Conservation (phyloP, 352 stramenopile species). For the Pilasporangium apinafurcum region DNA sequence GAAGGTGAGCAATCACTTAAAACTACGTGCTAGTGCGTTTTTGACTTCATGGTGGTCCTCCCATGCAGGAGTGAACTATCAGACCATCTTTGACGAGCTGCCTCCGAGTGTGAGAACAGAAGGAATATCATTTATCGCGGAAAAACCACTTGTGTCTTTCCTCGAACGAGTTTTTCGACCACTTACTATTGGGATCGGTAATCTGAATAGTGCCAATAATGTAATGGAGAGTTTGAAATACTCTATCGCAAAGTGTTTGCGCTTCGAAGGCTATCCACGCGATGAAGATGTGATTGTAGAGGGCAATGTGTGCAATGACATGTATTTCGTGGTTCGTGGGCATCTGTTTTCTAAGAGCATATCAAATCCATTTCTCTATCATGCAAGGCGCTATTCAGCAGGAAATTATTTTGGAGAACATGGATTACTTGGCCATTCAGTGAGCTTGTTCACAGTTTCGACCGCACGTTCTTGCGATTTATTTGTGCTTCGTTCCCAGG, state of each 20-base stretch:
- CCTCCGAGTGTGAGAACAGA: conserved; percentile 43
- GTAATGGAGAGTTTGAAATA: conserved; percentile 14
- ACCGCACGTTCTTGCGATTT: conserved; percentile 53
- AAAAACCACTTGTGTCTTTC: conserved; percentile 37
- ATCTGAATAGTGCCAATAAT: conserved; percentile 2
- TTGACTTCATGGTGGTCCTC: conserved; percentile 54
- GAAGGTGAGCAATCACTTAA: conserved; percentile 29
- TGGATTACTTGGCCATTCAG: conserved; percentile 42
- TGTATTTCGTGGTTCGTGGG: conserved; percentile 66
- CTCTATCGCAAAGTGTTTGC: conserved; percentile 36
- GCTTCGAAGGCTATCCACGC: conserved; percentile 59
- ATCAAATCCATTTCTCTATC: conserved; percentile 41
- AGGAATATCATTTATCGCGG: conserved; percentile 28
- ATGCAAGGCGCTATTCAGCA: conserved; percentile 29
- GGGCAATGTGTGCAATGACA: conserved; percentile 45
- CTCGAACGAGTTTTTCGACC: conserved; percentile 33
- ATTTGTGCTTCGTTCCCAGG: conserved; percentile 44
- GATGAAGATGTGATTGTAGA: conserved; percentile 52
- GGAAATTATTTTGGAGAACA: conserved; percentile 56
- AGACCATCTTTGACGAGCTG: conserved; percentile 44
- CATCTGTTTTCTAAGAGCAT: conserved; percentile 44
- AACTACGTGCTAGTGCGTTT: conserved; percentile 31
- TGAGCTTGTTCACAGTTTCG: conserved; percentile 44
- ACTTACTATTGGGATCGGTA: conserved; percentile 5
- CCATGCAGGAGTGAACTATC: conserved; percentile 50